Evolutionary conservation across 2,329 filamentous ascomycete species (phyloP), one percentile per base, ranked within the genome.

Genomic region (Beauveria rudraprayagi): DNA sequence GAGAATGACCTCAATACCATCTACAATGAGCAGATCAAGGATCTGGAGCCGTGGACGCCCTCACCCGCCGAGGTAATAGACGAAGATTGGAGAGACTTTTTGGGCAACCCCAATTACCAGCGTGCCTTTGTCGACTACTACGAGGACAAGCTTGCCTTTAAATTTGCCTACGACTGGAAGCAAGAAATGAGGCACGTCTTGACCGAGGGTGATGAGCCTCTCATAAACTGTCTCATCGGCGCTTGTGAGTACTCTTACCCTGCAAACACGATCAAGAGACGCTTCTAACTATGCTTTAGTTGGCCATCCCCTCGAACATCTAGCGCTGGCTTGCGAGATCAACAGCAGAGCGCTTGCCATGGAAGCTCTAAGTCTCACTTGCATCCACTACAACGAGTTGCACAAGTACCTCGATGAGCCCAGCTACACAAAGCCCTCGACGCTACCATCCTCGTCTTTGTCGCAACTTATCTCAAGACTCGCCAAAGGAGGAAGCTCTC

Each of bases 111-210:
- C 67, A 84, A 79, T 64, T 97, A 95, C 70, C 91, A 99, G 74
- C 84, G 93, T 63, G 93, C 92, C 0, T 99, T 88, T 70, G 80
- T 99, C 61, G 92, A 99, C 72, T 97, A 94, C 71, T 97, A 96
- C 70, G 94, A 99, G 72, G 94, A 99, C 71, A 86, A 91, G 68
- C 78, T 97, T 34, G 92, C 90, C 3, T 76, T 83, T 72, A 76
- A 78, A 30, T 83, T 87, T 67, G 80, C 85, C 41, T 97, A 97
- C 71, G 84, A 96, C 70, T 97, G 94, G 91, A 90, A 88, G 70
- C 78, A 80, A 58, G 84, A 96, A 3, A 78, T 95, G 9, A 77
- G 85, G 3, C 83, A 92, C 63, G 97, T 89, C 70, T 74, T 99
- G 51, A 90, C 93, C 65, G 75, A 80, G 47, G 88, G 87, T 40